phyloP scores from a whole-genome alignment of 2,329 filamentous ascomycete genomes.

The Lachnellula hyalina region DNA sequence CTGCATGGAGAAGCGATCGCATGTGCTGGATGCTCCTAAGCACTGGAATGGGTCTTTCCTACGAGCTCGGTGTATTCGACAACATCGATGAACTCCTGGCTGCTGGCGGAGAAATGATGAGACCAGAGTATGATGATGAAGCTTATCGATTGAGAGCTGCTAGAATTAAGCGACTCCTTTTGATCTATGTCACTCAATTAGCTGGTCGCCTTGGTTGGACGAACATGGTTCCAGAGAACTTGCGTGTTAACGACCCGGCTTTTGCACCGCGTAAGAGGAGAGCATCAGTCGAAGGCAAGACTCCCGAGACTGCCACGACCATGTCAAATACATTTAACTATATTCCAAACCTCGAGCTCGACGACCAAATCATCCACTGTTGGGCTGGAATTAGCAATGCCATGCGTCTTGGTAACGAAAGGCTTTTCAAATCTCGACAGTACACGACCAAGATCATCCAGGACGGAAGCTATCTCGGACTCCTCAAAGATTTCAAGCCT shows the following conservation, averaged over 20 bases:
- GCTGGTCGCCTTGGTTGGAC: conserved; percentile 88
- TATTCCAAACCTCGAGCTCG: conserved; percentile 60
- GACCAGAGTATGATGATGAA: conserved; percentile 68
- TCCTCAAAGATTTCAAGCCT: conserved; percentile 76
- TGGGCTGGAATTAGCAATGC: conserved; percentile 92
- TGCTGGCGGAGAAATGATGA: conserved; percentile 51
- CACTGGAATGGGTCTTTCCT: conserved; percentile 82
- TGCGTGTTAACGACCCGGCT: conserved; percentile 53
- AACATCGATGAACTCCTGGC: conserved; percentile 69
- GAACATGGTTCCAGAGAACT: conserved; percentile 77
- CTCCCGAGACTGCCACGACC: conserved; percentile 53
- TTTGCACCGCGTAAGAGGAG: conserved; percentile 38
- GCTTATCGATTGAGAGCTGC: conserved; percentile 70
- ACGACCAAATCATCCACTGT: conserved; percentile 72
- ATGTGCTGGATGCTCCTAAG: conserved; percentile 98
- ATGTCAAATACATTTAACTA: conserved; percentile 58
- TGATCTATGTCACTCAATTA: conserved; percentile 92
- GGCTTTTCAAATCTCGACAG: conserved; percentile 79
- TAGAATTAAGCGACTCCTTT: conserved; percentile 77
- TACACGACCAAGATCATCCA: conserved; percentile 87
- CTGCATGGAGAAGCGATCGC: conserved; percentile 87
- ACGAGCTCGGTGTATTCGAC: conserved; percentile 94
- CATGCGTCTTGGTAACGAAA: conserved; percentile 86
- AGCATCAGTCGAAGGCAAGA: conserved; percentile 48
- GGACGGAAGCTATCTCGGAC: conserved; percentile 74